Evolutionary conservation across 345 rosid genomes (phyloP).

Genomic region (Kernera saxatilis): DNA sequence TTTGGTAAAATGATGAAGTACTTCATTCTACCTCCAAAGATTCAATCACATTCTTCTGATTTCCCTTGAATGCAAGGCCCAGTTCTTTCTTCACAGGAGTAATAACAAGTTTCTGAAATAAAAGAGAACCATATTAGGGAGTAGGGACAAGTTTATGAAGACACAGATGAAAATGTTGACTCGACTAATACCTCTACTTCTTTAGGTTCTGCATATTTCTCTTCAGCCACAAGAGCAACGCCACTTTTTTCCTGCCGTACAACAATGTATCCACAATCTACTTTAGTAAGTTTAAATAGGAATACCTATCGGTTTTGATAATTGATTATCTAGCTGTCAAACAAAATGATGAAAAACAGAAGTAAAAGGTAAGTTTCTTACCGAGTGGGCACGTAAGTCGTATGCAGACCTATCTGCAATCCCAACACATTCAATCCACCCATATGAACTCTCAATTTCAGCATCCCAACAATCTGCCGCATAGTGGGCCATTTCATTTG

Average conservation of each 20-base stretch:
- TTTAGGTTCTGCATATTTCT: slow-evolving; percentile 77
- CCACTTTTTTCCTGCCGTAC: slow-evolving; percentile 76
- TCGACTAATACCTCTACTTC: slow-evolving; percentile 72
- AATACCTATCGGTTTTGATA: not conserved
- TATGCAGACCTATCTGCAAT: slow-evolving; percentile 97
- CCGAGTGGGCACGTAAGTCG: slow-evolving; percentile 81
- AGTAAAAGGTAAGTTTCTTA: slow-evolving; percentile 25
- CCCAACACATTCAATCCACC: slow-evolving; percentile 99
- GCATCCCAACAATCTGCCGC: slow-evolving; percentile 99
- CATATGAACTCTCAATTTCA: slow-evolving; percentile 88
- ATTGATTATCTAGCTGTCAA: not conserved
- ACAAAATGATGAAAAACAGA: not conserved
- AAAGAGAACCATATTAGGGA: not conserved
- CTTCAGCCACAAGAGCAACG: slow-evolving; percentile 72
- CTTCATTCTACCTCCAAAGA: slow-evolving; percentile 58
- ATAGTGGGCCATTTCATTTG: slow-evolving; percentile 98
- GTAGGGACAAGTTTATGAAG: not conserved
- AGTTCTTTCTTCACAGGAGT: slow-evolving; percentile 75
- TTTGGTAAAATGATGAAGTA: not conserved
- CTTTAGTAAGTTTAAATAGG: not conserved
- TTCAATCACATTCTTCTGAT: slow-evolving; percentile 75
- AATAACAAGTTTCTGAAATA: slow-evolving; percentile 68
- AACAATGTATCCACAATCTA: not conserved
- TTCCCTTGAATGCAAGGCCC: slow-evolving; percentile 84
- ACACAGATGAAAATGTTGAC: not conserved